These are phyloP conservation scores for Yamadazyma sp. DNA, from an alignment of 1,139 yeast genomes.

Conservation along the genomic window DNA sequence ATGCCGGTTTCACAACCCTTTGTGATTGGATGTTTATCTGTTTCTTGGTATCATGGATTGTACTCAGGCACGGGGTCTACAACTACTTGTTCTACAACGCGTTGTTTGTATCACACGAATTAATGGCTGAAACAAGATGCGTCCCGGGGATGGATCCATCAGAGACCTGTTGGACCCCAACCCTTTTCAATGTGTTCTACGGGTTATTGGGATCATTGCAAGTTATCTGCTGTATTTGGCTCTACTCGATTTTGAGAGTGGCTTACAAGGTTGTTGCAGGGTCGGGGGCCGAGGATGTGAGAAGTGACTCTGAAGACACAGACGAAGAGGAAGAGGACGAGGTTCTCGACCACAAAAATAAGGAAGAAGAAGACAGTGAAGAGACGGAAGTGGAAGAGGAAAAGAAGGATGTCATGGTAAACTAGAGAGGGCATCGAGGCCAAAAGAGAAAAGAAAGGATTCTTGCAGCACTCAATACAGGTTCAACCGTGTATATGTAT, in stretches of 20 bases:
- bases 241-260: slow-evolving; percentile 68
- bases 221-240: slow-evolving; percentile 68
- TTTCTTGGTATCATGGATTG: slow-evolving; percentile 70
- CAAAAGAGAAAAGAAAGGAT: background rate
- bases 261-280: slow-evolving; percentile 72
- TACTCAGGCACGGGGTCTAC: slow-evolving; percentile 72
- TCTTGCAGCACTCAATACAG: background rate
- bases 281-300: slow-evolving; percentile 74
- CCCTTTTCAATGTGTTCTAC: slow-evolving; percentile 51
- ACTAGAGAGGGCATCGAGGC: too few relatives aligned
- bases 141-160: slow-evolving; percentile 22
- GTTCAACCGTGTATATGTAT: slow-evolving; percentile 6
- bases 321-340: slow-evolving; percentile 9
- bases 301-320: slow-evolving; percentile 65
- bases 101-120: slow-evolving; percentile 31
- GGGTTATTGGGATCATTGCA: slow-evolving; percentile 66
- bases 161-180: slow-evolving; percentile 60
- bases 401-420: background rate
- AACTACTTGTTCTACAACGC: slow-evolving; percentile 63
- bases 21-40: slow-evolving; percentile 73
- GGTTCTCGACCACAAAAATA: too few relatives aligned
- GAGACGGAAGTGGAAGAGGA: slow-evolving; percentile 8
- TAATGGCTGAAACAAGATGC: slow-evolving; percentile 44
- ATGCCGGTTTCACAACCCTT: slow-evolving; percentile 55
- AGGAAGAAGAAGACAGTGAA: slow-evolving; percentile 5